Base-by-base conservation (phyloP, 345 rosid species). In the Gossypium anomalum region DNA sequence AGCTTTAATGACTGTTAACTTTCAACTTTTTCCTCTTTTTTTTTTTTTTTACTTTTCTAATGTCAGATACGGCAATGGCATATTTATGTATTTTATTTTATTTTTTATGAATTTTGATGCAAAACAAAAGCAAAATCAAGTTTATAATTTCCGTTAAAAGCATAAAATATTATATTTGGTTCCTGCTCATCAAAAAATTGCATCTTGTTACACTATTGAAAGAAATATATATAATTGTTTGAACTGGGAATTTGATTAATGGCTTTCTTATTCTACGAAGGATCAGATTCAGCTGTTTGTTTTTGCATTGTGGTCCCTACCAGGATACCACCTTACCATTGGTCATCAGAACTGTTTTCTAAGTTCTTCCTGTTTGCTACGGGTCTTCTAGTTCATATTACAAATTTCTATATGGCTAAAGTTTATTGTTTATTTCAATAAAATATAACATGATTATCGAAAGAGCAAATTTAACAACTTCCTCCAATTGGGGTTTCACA, bases 391-490 rank as follows among this genome's bases (percentile, higher is more conserved):
- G 58, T 63, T 74, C 53, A 34, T 58, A 20, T 17, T n/a, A 4
- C 49, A 19, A 9, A 53, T 27, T 70, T 65, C 34, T 64, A 70
- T 74, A 61, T 61, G 23, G 51, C 4, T 76, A 15, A 22, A 38
- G 19, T 19, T 19, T 12, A 19, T 73, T 34, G 43, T 47, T 10
- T 64, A 34, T 23, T 63, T 70, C n/a, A 41, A 67, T 59, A 64
- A 58, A 79, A 72, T 57, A 71, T 52, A 48, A 58, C 62, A 74
- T 48, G 77, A 16, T 22, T 45, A 16, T 38, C 61, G 71, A 73
- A 76, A 13, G 44, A 27, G 72, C 27, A 15, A 48, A 8, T 16
- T 9, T 5, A 68, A 68, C 58, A 48, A 68, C 72, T 68, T 57
- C 15, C 58, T 25, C 34, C 72, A 49, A 49, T 16, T 14, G 57